Conservation (phyloP, 169 alveolate species). For the Toxoplasma gondii region DNA sequence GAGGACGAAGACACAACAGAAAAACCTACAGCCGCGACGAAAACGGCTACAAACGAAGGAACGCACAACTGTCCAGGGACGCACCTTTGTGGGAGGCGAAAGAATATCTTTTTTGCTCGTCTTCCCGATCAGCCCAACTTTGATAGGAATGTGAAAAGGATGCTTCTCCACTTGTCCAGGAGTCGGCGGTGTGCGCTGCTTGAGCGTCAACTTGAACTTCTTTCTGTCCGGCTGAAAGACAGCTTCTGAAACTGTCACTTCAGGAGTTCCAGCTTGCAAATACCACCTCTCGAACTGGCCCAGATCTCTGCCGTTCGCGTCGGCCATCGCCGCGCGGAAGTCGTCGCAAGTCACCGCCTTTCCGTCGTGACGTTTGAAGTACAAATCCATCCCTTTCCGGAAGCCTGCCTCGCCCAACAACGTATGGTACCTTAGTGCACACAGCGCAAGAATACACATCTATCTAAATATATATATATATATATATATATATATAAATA, state of each 20-base stretch:
- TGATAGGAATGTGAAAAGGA: conserved; percentile 90
- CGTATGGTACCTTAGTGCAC: conserved; percentile 77
- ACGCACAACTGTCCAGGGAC: not conserved
- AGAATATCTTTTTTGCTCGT: conserved; percentile 74
- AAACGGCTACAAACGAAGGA: too few species aligned
- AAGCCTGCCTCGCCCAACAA: conserved; percentile 91
- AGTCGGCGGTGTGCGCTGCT: conserved; percentile 87
- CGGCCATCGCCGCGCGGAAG: conserved; percentile 92
- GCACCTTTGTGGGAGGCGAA: conserved; percentile 42
- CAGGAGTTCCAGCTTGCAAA: conserved; percentile 78
- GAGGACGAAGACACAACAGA: too few species aligned
- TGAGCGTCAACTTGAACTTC: conserved; percentile 78
- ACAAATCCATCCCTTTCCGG: conserved; percentile 91
- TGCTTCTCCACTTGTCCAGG: conserved; percentile 86
- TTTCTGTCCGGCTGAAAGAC: conserved; percentile 68
- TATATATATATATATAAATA: too few species aligned
- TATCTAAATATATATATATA: not conserved
- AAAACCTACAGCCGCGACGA: not conserved
- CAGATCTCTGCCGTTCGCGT: conserved; percentile 82
- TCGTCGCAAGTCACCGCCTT: conserved; percentile 95
- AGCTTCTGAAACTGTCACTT: conserved; percentile 70
- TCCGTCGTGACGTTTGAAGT: conserved; percentile 90
- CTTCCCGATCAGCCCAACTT: conserved; percentile 84
- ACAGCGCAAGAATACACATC: not conserved
- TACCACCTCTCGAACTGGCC: conserved; percentile 92